Evolutionary conservation across 768 basidiomycete species (phyloP), one percentile per base, ranked within the genome.

Genomic region (Boletellus emodensis): DNA sequence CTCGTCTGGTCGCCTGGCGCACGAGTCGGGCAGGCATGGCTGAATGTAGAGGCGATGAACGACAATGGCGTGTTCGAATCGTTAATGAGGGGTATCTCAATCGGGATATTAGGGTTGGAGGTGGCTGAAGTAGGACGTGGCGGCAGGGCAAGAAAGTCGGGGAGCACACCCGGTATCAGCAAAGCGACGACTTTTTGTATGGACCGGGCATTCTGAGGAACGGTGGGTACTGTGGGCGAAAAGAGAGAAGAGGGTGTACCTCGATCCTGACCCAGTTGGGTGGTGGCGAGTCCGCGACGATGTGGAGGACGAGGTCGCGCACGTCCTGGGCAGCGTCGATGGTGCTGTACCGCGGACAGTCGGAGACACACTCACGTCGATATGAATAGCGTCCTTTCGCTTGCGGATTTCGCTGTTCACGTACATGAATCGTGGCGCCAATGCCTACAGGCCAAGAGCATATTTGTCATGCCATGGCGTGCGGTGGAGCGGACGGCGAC

Each of bases 21-120:
- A 17, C 87, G 82, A 0, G 94, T 94, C 0, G 94, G 95, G 55
- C 89, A 91, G 13, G 91, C 93, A 71, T 96, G 91, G 50, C 88
- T 90, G 72, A 97, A 99, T 5, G 79, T 90, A 32, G 73, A 85
- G 36, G 80, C 80, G 52, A 83, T 85, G 71, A 80, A 97, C 3
- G 82, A 83, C 20, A 84, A 71, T 22, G 65, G 72, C 1, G 74
- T 68, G 17, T 56, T 58, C 40, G 69, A 66, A 18, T 58, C 60
- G 22, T 61, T 35, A 35, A 66, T 71, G 40, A 68, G 63, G 0
- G 75, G 74, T 46, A 79, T 70, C 12, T 72, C 59, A 36, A 85
- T 70, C 0, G 85, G 85, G 3, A 83, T 46, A 44, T 82, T 78
- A 0, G 81, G 75, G 28, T 80, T 77, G 8, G 71, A 61, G 0